Evolutionary conservation across 2,329 filamentous ascomycete species (phyloP), one percentile per base, ranked within the genome.

Genomic region (Pseudocercospora musae): DNA sequence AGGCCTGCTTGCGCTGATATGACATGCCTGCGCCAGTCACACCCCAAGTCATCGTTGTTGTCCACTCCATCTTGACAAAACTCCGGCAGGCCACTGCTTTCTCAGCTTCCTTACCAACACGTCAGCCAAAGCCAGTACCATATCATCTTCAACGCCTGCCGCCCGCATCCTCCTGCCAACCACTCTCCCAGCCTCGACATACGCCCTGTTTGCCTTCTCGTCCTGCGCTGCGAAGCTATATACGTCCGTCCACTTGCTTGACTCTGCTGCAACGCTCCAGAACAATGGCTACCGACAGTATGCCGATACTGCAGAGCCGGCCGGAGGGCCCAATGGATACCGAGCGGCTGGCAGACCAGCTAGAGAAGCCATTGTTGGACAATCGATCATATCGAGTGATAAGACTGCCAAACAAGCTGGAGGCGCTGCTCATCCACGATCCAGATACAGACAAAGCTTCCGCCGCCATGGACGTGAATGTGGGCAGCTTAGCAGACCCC

Each of bases 401-500:
- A 70, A 86, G 87, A 58, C 83, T 99, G 58, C 81, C 86, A 52
- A 99, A 99, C 77, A 84, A 93, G 76, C 85, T 99, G 15, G 94
- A 99, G 81, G 94, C 88, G 7, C 82, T 99, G 18, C 80, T 99
- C 55, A 95, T 98, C 60, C 94, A 98, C 75, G 95, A 99, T 78
- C 86, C 91, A 0, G 89, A 96, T 66, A 96, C 95, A 7, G 95
- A 99, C 82, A 98, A 98, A 83, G 93, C 95, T 67, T 96, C 92
- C 72, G 95, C 94, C 9, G 90, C 94, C 56, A 87, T 98, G 73
- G 95, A 98, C 75, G 93, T 98, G 74, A 93, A 96, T 76, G 94
- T 97, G 37, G 95, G 95, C 65, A 96, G 91, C 77, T 97, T 97
- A 80, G 96, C 91, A 74, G 95, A 99, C 73, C 87, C 90, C 68